These are phyloP conservation scores for Pseudovirgaria hyperparasitica DNA, from an alignment of 2,329 filamentous ascomycete genomes.

Conservation along the genomic window DNA sequence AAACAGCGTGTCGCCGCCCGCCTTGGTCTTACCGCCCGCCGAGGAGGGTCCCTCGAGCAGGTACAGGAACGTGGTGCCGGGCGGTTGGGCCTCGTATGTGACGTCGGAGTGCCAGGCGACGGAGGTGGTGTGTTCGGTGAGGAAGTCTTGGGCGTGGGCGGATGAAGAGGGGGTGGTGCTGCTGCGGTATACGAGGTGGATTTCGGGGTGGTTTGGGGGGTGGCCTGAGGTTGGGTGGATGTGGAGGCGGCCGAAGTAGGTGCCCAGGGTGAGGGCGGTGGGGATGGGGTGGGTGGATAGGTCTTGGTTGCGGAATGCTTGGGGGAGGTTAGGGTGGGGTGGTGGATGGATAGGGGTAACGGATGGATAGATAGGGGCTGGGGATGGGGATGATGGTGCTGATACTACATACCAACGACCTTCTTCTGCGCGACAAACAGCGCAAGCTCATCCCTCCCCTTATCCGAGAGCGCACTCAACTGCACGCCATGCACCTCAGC, in stretches of 20 bases:
- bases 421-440: constrained; percentile 64
- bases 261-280: constrained; percentile 54
- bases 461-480: constrained; percentile 51
- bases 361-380: not conserved
- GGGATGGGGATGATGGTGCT: not conserved
- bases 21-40: no score
- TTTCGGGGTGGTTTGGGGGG: constrained; percentile 58
- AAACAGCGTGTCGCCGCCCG: constrained; percentile 78
- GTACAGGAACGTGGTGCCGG: constrained; percentile 82
- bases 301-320: constrained; percentile 62
- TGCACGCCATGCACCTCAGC: constrained; percentile 61
- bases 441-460: constrained; percentile 66
- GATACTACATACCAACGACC: constrained; percentile 44
- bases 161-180: no score
- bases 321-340: constrained; percentile 1
- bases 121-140: constrained; percentile 59
- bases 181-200: constrained; percentile 68
- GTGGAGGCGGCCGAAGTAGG: constrained; percentile 71
- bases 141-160: constrained; percentile 50
- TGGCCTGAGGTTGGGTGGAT: constrained; percentile 70
- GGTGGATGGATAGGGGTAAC: not conserved
- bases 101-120: constrained; percentile 87
- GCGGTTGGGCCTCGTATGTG: constrained; percentile 77
- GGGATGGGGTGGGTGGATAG: constrained; percentile 51
- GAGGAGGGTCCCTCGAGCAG: constrained; percentile 68